Percentiles rank a stretch among this genome's conserved stretches.
phyloP scores from a whole-genome alignment of 1,284 basidiomycete genomes.

The Puccinia triticina region DNA sequence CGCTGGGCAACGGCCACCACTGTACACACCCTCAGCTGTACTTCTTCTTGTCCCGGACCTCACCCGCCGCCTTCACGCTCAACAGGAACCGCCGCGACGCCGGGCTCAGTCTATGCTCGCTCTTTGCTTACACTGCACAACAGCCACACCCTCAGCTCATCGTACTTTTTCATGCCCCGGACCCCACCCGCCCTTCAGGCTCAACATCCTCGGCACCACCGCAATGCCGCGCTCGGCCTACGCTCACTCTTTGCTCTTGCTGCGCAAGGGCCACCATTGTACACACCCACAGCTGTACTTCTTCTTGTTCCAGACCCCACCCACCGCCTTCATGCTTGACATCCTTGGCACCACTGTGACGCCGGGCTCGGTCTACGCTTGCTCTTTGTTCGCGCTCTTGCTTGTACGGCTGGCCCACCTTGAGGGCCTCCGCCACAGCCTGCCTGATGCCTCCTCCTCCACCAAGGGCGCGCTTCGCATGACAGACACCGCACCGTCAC shows the following conservation, averaged over 20 bases:
- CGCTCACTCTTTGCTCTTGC: background rate
- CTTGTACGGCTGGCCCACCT: constrained; percentile 20
- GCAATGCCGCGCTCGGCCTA: too few species aligned
- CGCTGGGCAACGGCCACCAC: too few species aligned
- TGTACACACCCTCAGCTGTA: too few species aligned
- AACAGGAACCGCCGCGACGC: too few species aligned
- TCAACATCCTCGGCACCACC: too few species aligned
- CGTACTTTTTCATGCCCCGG: too few species aligned
- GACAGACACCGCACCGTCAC: background rate
- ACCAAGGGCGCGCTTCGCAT: background rate
- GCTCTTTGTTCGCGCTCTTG: background rate
- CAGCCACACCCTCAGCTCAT: too few species aligned
- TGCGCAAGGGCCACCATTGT: constrained; percentile 26
- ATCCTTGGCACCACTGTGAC: constrained; percentile 16
- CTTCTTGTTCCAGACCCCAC: background rate
- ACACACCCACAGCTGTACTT: constrained; percentile 9
- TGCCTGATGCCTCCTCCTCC: background rate
- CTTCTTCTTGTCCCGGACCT: too few species aligned
- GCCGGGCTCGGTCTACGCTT: constrained; percentile 3
- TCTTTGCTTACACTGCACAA: background rate
- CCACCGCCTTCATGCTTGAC: background rate
- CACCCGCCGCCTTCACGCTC: too few species aligned
- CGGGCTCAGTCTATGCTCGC: background rate
- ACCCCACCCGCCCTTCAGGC: too few species aligned
- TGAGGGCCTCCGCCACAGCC: background rate